phyloP scores from a whole-genome alignment of 1,139 yeast species.

The Hemisphaericaspora lyxosophila region DNA sequence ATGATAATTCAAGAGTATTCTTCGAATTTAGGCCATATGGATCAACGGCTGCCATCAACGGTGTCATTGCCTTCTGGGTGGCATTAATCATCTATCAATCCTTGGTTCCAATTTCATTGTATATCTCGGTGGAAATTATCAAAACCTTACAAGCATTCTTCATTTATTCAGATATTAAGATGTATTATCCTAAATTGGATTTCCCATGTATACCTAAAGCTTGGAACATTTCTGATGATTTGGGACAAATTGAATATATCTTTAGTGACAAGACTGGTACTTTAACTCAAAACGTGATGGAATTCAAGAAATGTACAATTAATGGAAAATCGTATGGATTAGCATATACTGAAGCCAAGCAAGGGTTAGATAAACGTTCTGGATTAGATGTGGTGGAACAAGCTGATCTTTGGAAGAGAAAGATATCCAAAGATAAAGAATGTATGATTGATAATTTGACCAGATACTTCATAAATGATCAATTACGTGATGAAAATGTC shows the following conservation, averaged over 20 bases:
- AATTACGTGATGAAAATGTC: slow-evolving; percentile 60
- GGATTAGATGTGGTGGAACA: slow-evolving; percentile 80
- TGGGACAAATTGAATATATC: slow-evolving; percentile 94
- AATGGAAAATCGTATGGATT: slow-evolving; percentile 86
- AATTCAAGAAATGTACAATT: slow-evolving; percentile 88
- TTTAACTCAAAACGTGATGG: slow-evolving; percentile 94
- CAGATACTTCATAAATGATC: slow-evolving; percentile 51
- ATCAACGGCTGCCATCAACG: slow-evolving; percentile 68
- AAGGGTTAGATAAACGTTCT: slow-evolving; percentile 85
- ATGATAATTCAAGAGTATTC: slow-evolving; percentile 56
- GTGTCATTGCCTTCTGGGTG: slow-evolving; percentile 84
- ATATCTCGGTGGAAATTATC: slow-evolving; percentile 91
- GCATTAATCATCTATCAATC: slow-evolving; percentile 87
- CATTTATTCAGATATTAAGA: slow-evolving; percentile 81
- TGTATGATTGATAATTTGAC: slow-evolving; percentile 62
- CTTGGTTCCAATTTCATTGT: slow-evolving; percentile 90
- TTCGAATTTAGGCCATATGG: slow-evolving; percentile 62
- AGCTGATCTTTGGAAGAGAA: slow-evolving; percentile 57
- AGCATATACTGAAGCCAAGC: slow-evolving; percentile 94
- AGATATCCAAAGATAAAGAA: slow-evolving; percentile 61
- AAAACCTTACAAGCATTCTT: slow-evolving; percentile 93
- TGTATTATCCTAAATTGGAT: slow-evolving; percentile 83
- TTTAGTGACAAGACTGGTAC: slow-evolving; percentile 98
- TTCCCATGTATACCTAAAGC: slow-evolving; percentile 96
- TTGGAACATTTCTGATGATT: slow-evolving; percentile 96